Evolutionary conservation across 1,139 yeast genomes (phyloP).

Genomic region (Pichia sorboxylosa): DNA sequence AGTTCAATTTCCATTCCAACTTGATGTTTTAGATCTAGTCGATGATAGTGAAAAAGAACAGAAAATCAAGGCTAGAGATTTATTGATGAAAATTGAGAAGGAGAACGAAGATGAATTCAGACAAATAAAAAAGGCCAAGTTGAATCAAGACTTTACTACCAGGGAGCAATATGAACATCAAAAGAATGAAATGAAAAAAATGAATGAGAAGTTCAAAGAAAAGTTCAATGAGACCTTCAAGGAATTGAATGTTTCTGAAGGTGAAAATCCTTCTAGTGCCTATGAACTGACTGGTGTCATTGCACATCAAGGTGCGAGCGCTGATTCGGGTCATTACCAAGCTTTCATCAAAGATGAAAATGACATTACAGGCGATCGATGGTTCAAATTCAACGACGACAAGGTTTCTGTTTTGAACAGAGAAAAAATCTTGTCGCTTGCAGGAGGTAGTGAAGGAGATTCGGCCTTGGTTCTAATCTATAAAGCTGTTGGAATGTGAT

Average conservation of each 20-base stretch:
- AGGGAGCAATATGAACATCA: slow-evolving; percentile 36
- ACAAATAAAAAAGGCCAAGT: slow-evolving; percentile 61
- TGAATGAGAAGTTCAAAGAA: slow-evolving; percentile 34
- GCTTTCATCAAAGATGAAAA: slow-evolving; percentile 66
- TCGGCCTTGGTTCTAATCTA: slow-evolving; percentile 82
- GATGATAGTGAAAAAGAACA: slow-evolving; percentile 60
- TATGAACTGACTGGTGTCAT: slow-evolving; percentile 76
- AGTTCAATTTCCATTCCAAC: slow-evolving; percentile 88
- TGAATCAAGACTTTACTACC: slow-evolving; percentile 18
- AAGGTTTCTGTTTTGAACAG: slow-evolving; percentile 67
- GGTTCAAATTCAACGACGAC: slow-evolving; percentile 96
- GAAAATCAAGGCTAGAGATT: slow-evolving; percentile 66
- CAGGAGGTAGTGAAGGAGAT: slow-evolving; percentile 98
- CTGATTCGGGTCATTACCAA: slow-evolving; percentile 96
- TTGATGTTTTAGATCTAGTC: slow-evolving; percentile 78
- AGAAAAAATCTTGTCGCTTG: slow-evolving; percentile 70
- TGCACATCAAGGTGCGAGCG: slow-evolving; percentile 91
- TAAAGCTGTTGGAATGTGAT: slow-evolving; percentile 52
- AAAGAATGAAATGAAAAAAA: slow-evolving; percentile 34
- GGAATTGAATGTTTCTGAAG: no score
- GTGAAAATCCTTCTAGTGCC: slow-evolving; percentile 65
- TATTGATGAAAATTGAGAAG: slow-evolving; percentile 65
- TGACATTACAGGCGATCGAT: slow-evolving; percentile 63
- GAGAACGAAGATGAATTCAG: slow-evolving; percentile 61
- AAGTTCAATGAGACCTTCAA: slow-evolving; percentile 36